Conservation (phyloP, 2,329 filamentous ascomycete species). For the Coniochaeta ligniaria region DNA sequence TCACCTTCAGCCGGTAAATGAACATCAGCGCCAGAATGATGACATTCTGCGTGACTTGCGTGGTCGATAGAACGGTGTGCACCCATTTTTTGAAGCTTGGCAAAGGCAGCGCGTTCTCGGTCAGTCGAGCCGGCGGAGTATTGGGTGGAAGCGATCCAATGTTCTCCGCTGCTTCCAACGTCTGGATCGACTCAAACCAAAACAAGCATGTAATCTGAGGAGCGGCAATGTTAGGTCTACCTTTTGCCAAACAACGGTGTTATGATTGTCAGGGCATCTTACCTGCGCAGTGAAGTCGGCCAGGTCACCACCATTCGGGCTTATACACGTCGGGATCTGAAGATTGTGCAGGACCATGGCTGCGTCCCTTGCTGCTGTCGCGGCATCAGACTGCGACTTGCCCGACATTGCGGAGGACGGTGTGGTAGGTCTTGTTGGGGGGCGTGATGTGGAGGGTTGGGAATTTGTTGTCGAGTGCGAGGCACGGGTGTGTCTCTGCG, state of each 20-base stretch:
- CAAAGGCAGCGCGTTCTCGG: slow-evolving; percentile 66
- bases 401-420: slow-evolving; percentile 12
- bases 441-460: slow-evolving; percentile 11
- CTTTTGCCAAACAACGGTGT: neutral
- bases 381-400: slow-evolving; percentile 16
- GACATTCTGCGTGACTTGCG: slow-evolving; percentile 93
- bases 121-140: slow-evolving; percentile 44
- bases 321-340: slow-evolving; percentile 70
- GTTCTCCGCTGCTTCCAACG: slow-evolving; percentile 67
- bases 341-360: slow-evolving; percentile 52
- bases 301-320: slow-evolving; percentile 65
- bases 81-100: slow-evolving; percentile 91
- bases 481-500: slow-evolving; percentile 28
- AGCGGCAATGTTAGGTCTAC: neutral
- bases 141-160: slow-evolving; percentile 34
- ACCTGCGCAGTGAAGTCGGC: slow-evolving; percentile 81
- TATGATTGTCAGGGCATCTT: slow-evolving; percentile 17
- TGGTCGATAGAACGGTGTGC: slow-evolving; percentile 80
- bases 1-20: slow-evolving; percentile 85
- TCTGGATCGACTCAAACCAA: slow-evolving; percentile 90
- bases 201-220: slow-evolving; percentile 86
- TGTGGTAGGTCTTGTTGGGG: slow-evolving; percentile 7
- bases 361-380: slow-evolving; percentile 29
- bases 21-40: slow-evolving; percentile 85
- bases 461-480: slow-evolving; percentile 18